Evolutionary conservation across 1,139 yeast genomes (phyloP), one percentile per base, ranked within the genome.

Genomic region (Candida dubliniensis): DNA sequence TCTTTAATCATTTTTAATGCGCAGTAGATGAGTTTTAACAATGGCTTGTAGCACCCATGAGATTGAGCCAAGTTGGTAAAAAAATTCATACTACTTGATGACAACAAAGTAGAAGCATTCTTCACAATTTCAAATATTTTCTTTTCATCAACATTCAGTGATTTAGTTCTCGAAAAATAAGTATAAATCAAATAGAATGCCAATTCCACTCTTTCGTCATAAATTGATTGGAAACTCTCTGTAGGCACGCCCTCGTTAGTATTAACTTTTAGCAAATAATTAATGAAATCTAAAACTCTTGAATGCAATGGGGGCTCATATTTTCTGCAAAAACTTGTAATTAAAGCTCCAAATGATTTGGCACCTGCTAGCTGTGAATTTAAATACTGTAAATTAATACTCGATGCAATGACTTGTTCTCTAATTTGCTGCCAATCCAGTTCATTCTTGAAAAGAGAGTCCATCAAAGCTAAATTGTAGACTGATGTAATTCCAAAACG

Each of bases 311-410:
- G 54, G 14, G 65, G 68, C 31, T 63, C 58, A 49, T 61, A 73
- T 38, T 63, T 64, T 44, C 74, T 69, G 53, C 84, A 77, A 51
- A 77, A 77, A 0, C 95, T 81, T 0, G 95, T 83, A 27, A 87
- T 51, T 12, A 90, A 67, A 1, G 93, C 90, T 41, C 95, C 91
- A 76, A 87, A 82, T 0, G 96, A 79, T 56, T 83, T 84, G 2
- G 88, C 84, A 25, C 86, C 77, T 2, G 79, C 69, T 18, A 84
- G 70, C 57, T 89, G 96, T 1, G 93, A 77, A 42, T 81, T 76
- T 15, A 83, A 72, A 57, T 74, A 76, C 49, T 88, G 90, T 37
- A 82, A 59, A 53, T 84, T 83, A 36, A 82, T 64, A 49, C 90
- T 83, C 1, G 87, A 81, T 3, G 76, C 73, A 4, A 77, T 63